Conservation (phyloP, 805 yeast genomes). For the Wickerhamomyces bovis region DNA sequence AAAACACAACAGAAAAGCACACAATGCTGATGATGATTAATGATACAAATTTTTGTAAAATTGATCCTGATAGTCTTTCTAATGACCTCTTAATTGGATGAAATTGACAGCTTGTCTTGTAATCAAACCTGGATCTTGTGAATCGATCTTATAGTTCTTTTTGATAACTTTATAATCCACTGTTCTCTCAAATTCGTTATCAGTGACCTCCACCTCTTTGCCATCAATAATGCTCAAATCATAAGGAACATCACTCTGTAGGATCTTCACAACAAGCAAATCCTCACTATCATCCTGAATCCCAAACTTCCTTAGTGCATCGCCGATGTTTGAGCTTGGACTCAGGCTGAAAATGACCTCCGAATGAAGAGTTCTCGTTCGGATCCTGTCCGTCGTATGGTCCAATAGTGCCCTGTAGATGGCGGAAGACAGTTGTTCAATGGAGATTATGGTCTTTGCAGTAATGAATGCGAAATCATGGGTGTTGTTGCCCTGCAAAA, state of each 20-base stretch:
- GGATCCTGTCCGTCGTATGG: slow-evolving; percentile 36
- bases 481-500: slow-evolving; percentile 38
- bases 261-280: slow-evolving; percentile 47
- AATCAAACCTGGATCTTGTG: slow-evolving; percentile 14
- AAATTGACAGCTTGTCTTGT: slow-evolving; percentile 41
- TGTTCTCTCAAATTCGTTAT: slow-evolving; percentile 25
- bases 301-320: slow-evolving; percentile 68
- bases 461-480: slow-evolving; percentile 64
- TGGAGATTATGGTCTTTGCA: slow-evolving; percentile 48
- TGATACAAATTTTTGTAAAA: not conserved
- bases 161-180: slow-evolving; percentile 31
- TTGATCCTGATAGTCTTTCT: not conserved
- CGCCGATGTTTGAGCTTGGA: slow-evolving; percentile 65
- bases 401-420: slow-evolving; percentile 57
- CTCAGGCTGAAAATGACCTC: slow-evolving; percentile 66
- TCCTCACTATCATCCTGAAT: slow-evolving; percentile 42
- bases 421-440: slow-evolving; percentile 58
- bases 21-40: not conserved
- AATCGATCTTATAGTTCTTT: slow-evolving; percentile 19
- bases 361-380: slow-evolving; percentile 63
- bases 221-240: slow-evolving; percentile 29
- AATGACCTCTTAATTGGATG: slow-evolving; percentile 42
- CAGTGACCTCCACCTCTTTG: slow-evolving; percentile 27
- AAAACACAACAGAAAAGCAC: too few relatives aligned
- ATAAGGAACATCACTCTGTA: slow-evolving; percentile 15